Base-by-base conservation (phyloP, 805 yeast genomes). In the Schwanniomyces occidentalis region DNA sequence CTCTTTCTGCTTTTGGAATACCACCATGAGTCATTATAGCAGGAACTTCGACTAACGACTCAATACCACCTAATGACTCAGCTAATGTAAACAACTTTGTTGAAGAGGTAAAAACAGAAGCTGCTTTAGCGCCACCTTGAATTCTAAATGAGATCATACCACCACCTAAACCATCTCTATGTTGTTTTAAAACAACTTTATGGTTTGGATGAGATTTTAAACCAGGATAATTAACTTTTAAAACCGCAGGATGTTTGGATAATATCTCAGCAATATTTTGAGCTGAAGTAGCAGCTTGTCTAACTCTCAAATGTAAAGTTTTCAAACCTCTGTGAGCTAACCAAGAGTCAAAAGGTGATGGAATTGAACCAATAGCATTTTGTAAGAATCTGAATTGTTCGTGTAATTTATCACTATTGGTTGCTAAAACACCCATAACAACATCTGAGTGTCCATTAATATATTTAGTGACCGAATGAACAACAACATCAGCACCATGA, bases 1-100 rank as follows among this genome's bases (percentile, higher is more conserved):
- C 91, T 65, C 95, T 79, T 51, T 78, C 81, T 35, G 70, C 85
- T 58, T 72, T 70, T 54, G 93, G 88, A 60, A 86, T 86, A 57
- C 95, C 95, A 37, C 91, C 93, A 53, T 86, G 95, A 51, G 95
- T 86, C 95, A 86, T 86, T 38, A 80, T 78, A 30, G 95, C 93
- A 26, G 95, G 96, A 31, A 87, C 90, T 65, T 87, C 95, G 46
- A 85, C 66, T 53, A 86, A 71, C 6, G 90, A 81, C 69, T 87
- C 95, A 44, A 87, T 81, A 49, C 95, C 95, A 48, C 96, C 96
- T 42, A 87, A 75, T 14, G 95, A 85, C 68, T 88, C 95, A 38
- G 95, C 95, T 54, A 87, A 71, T 14, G 93, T 81, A 73, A 87
- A 87, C 42, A 85, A 57, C 66, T 82, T 77, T 44, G 95, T 85